Evolutionary conservation across 192 early-diverging fungal genomes (phyloP), one percentile per base, ranked within the genome.

Genomic region (Coemansia sp.): DNA sequence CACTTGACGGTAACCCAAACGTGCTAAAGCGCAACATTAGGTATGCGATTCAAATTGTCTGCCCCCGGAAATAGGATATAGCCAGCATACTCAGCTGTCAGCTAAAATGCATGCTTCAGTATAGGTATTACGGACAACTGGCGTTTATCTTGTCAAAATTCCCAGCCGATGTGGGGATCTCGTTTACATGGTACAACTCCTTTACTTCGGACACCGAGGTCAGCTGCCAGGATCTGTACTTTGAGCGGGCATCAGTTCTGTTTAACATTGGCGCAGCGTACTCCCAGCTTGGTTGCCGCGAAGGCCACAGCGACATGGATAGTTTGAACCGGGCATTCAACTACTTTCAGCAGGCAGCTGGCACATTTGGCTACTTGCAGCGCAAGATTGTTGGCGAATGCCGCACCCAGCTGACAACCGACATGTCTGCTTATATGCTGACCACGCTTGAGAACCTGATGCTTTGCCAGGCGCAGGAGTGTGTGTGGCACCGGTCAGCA

Each of bases 381-480:
- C 77, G 78, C 31, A 76, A 84, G 4, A 67, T 90, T 2, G 71
- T 88, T 8, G 81, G 85, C 46, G 88, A 88, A 56, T 83, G 90
- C 58, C 83, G 85, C 28, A 84, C 85, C 42, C 71, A 84, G 47
- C 85, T 88, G 4, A 84, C 90, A 5, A 59, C 87, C 1, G 93
- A 95, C 63, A 83, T 94, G 68, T 85, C 87, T 5, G 61, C 85
- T 2, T 69, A 82, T 15, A 85, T 89, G n/a, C 80, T 97, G 7
- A 75, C 82, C 10, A 86, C 88, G 1, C 72, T 87, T 1, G 82
- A 87, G 15, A 85, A 87, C 60, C 68, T 91, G n/a, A 95, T 93
- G 91, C 81, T 96, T 2, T 92, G 92, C 9, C 95, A 96, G 68
- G 95, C 95, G 22, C 94, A 96, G 66, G 95, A 96, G 72, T 94